Evolutionary conservation across 2,329 filamentous ascomycete species (phyloP), one percentile per base, ranked within the genome.

Genomic region (Chaetomiaceae sp.): DNA sequence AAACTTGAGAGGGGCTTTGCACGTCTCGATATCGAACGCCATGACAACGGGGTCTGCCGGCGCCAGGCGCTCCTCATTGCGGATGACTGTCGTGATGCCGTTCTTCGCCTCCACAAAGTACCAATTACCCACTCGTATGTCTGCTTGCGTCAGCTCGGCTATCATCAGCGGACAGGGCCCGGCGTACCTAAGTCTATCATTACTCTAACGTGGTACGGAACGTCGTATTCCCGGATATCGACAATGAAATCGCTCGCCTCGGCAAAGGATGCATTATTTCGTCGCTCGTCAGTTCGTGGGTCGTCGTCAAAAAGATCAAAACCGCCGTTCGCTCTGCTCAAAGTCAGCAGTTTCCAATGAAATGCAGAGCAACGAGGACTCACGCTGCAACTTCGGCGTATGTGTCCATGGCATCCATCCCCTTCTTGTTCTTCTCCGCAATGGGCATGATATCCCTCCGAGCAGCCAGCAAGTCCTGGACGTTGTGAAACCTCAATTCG

Each of bases 11-110:
- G 94, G 93, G 14, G 93, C 73, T 62, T 98, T 98, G 5, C 88
- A 91, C 2, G 93, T 98, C 68, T 98, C 93, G 61, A 98, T 98
- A 81, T 98, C 93, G 68, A 84, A 98, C n/a, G 93, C 93, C 77
- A 98, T 85, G 17, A 98, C 87, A n/a, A 97, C 87, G 1, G 93
- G 93, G 60, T 98, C 93, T 18, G 94, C 90, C 67, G 89, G 87
- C 50, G 88, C 83, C 38, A 97, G 75, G 56, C 89, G 83, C 50
- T 95, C 89, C 64, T 91, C 86, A 62, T 97, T 83, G 62, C 86
- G 88, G 37, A 76, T 83, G 54, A 98, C 73, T n/a, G 81, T 86
- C 46, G 91, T 85, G 47, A 85, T 72, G 47, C 94, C 93, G 61
- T 97, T 90, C 63, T 95, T 96, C 38, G 88, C 87, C 61, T 97